Evolutionary conservation across 2,329 filamentous ascomycete species (phyloP).

Genomic region (Raffaelea deltoideospora): DNA sequence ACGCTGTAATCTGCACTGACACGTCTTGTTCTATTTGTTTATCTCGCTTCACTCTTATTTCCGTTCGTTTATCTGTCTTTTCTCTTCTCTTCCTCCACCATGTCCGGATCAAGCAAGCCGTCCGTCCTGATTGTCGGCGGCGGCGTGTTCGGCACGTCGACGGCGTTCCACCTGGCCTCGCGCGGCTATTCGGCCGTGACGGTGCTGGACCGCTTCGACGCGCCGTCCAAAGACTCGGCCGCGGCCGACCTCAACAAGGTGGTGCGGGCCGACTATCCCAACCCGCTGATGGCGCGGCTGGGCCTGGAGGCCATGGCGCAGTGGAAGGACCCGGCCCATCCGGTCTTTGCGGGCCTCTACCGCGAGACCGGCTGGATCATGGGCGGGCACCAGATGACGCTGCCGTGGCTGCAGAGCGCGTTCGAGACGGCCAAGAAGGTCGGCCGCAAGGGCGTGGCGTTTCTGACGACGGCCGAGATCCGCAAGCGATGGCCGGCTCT

Average conservation of each 20-base stretch:
- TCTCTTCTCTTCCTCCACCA: no score
- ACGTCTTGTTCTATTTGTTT: no score
- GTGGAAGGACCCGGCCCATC: neutral
- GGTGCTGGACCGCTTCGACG: constrained; percentile 29
- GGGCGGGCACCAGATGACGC: neutral
- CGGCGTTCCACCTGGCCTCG: constrained; percentile 27
- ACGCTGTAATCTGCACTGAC: no score
- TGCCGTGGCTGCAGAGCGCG: neutral
- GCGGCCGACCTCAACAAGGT: constrained; percentile 48
- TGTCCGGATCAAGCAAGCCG: constrained; percentile 1
- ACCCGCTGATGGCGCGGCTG: constrained; percentile 37
- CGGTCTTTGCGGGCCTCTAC: constrained; percentile 4
- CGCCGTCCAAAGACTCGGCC: constrained; percentile 27
- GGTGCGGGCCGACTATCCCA: constrained; percentile 41
- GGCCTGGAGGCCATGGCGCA: constrained; percentile 13
- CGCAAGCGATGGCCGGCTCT: constrained; percentile 2
- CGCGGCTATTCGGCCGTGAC: constrained; percentile 29
- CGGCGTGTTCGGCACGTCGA: constrained; percentile 35
- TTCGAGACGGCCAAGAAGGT: constrained; percentile 1
- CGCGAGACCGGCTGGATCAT: constrained; percentile 4
- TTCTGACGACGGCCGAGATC: neutral
- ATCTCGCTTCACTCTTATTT: no score
- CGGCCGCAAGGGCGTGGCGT: neutral
- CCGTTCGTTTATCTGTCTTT: no score
- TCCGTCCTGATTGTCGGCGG: constrained; percentile 22